Evolutionary conservation across 75 land plant species (phyloP), one percentile per base, ranked within the genome.

Genomic region (Adiantum capillusveneris): DNA sequence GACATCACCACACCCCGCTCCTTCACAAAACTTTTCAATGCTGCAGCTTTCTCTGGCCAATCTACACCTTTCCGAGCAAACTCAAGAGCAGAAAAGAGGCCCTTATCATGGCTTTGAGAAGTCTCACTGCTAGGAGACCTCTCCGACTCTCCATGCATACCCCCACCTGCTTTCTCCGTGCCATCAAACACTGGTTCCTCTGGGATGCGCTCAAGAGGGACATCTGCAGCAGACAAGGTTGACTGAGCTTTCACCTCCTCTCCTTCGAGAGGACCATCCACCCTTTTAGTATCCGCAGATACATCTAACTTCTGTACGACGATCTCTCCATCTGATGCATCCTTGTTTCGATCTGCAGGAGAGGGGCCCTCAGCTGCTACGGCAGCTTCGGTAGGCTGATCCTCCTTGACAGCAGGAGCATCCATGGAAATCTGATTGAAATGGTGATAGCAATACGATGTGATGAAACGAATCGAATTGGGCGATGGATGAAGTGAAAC

Each of bases 21-120:
- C 51, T 67, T 80, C 5, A 86, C 81, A 72, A 75, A 81, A 31
- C 75, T 80, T 50, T 69, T 84, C 25, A 86, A 22, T 16, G 84
- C 84, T 25, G 66, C 72, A 24, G 90, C 90, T 42, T 80, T 86
- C 60, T 80, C 87, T 31, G 89, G 83, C 87, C 76, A 79, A 36
- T 44, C 86, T 6, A 63, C 56, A 9, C 65, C 65, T 29, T 30
- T 50, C 57, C 39, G 31, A 3, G 59, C 59, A 26, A 53, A 53
- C 18, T 53, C 55, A 14, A 53, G 24, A 6, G 55, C 55, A 5
- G 29, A 26, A 24, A 24, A 6, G 16, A 2, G 55, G 9, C 29
- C 24, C 55, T 53, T 53, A 5, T 26, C 29, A 46, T 46, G 18
- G 14, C 22, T 21, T 46, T 46, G 50, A 52, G 59, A 49, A 21